Evolutionary conservation across 1,284 basidiomycete genomes (phyloP).

Genomic region (Cryptococcus sp.): DNA sequence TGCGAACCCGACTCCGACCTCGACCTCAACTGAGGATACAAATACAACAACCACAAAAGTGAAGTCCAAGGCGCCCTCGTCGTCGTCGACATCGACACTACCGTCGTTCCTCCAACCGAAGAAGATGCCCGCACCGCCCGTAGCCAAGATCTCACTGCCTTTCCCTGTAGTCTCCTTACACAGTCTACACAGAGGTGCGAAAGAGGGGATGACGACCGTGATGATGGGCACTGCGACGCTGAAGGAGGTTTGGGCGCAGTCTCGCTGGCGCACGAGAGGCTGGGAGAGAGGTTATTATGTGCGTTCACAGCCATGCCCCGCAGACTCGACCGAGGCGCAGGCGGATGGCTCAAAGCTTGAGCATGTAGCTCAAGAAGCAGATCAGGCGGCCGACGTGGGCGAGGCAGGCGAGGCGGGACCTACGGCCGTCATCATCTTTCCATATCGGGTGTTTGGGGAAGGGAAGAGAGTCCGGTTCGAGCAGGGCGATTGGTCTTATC

Average conservation of each 20-base stretch:
- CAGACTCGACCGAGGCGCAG: conserved; percentile 16
- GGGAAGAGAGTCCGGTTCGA: conserved; percentile 48
- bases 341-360: not conserved
- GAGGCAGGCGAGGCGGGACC: conserved; percentile 12
- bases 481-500: conserved; percentile 45
- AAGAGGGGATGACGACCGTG: conserved; percentile 73
- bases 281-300: conserved; percentile 40
- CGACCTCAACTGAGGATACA: not conserved
- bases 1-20: not conserved
- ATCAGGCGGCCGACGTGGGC: conserved; percentile 1
- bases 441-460: conserved; percentile 47
- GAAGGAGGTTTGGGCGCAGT: conserved; percentile 62
- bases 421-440: conserved; percentile 45
- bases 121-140: conserved; percentile 39
- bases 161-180: conserved; percentile 57
- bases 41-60: not conserved
- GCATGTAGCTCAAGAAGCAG: not conserved
- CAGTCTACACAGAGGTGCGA: conserved; percentile 65
- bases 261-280: conserved; percentile 39
- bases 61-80: not conserved
- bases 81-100: conserved; percentile 11
- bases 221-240: conserved; percentile 77
- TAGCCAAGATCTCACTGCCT: conserved; percentile 40
- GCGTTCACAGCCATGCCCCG: too few species aligned
- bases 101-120: conserved; percentile 42